Conservation (phyloP, 1,284 basidiomycete species). For the Leccinum griseonigrum region DNA sequence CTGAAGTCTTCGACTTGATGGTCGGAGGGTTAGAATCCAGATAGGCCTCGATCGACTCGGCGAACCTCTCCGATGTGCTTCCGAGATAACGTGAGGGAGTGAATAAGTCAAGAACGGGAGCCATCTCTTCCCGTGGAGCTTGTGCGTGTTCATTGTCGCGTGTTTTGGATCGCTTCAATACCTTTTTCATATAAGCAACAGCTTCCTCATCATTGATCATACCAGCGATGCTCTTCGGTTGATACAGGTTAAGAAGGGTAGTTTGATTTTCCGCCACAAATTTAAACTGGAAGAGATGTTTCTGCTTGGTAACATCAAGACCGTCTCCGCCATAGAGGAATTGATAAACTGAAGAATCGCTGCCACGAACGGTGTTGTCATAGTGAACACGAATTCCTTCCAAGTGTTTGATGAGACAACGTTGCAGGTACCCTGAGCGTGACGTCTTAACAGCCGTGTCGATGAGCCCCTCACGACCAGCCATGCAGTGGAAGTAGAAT, state of each 20-base stretch:
- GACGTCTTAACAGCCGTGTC: slow-evolving; percentile 99
- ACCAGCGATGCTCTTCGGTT: slow-evolving; percentile 59
- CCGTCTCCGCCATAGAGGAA: slow-evolving; percentile 98
- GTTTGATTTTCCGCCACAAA: slow-evolving; percentile 89
- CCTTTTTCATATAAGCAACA: slow-evolving; percentile 83
- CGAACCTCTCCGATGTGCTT: slow-evolving; percentile 92
- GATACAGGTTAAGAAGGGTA: slow-evolving; percentile 76
- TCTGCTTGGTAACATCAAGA: slow-evolving; percentile 95
- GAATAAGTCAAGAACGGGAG: slow-evolving; percentile 78
- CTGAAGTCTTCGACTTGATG: slow-evolving; percentile 56
- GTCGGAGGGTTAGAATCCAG: slow-evolving; percentile 70
- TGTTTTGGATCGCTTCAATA: slow-evolving; percentile 68
- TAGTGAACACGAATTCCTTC: slow-evolving; percentile 97
- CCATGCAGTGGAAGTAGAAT: slow-evolving; percentile 99
- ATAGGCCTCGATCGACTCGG: slow-evolving; percentile 79
- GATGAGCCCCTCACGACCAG: slow-evolving; percentile 97
- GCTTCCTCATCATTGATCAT: slow-evolving; percentile 73
- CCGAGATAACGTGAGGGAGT: slow-evolving; percentile 84
- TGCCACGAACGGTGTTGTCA: slow-evolving; percentile 96
- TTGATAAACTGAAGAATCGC: slow-evolving; percentile 91
- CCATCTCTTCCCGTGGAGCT: slow-evolving; percentile 53
- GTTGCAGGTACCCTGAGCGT: slow-evolving; percentile 96
- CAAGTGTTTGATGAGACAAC: slow-evolving; percentile 98
- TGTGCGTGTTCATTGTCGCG: slow-evolving; percentile 45
- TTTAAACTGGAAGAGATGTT: slow-evolving; percentile 89